Base-by-base conservation (phyloP, 495 filamentous ascomycete species). In the Usnea hakonensis region DNA sequence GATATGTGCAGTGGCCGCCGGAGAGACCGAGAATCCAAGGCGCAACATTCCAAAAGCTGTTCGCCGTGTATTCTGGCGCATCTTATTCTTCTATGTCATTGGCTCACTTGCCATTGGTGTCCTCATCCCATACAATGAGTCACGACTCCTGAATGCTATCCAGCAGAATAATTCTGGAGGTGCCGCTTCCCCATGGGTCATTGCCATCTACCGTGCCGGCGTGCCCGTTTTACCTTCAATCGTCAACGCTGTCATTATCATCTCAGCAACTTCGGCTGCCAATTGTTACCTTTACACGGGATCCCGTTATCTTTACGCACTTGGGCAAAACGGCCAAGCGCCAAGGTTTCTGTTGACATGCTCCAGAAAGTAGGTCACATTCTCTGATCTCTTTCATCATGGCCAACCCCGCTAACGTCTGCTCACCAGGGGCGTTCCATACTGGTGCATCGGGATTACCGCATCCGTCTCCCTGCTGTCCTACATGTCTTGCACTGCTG, bases 271-370 rank as follows among this genome's bases (percentile, higher is more conserved):
- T 67, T 89, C 86, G 6, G 81, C 85, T 0, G 89, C 83, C 55
- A 95, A 95, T 68, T 85, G 87, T 3, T 90, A 89, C 78, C 78
- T 91, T 58, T 93, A 90, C 75, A 90, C 86, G 37, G 88, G 86
- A n/a, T 87, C 85, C 0, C 83, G 90, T n/a, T 86, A 86, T 59
- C 78, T 93, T 9, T 87, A 88, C 68, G 85, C 84, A 23, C 80
- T 90, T 64, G 85, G 87, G 1, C 69, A 80, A 36, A 78, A 85
- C 58, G 81, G 85, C 9, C 83, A 86, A 38, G 88, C 88, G 0
- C 89, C 88, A 0, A 69, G 68, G 0, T 64, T 86, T 61, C 79
- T 91, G 64, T 71, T 77, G 33, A 72, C 62, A 23, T 86, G 82
- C 36, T 82, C 78, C 46, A 75, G 71, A 38, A 71, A 73, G 35